Conservation (phyloP, 345 rosid species). For the Populus alba region DNA sequence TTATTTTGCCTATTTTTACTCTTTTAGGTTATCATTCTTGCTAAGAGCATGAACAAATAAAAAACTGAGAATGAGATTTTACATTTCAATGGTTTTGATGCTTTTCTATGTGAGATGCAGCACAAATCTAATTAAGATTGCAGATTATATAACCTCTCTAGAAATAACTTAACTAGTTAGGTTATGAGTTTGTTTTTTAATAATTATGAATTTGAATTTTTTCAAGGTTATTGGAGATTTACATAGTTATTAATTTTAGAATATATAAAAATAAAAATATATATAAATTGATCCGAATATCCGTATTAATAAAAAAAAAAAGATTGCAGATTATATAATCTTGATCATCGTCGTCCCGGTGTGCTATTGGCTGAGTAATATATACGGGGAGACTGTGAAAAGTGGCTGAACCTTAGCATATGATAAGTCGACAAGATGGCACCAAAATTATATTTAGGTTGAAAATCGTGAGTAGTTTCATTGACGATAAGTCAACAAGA, state of each 20-base stretch:
- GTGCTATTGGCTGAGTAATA: neutral
- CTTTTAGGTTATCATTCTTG: neutral
- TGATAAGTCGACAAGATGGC: too few relatives aligned
- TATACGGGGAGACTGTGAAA: neutral
- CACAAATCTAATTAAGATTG: neutral
- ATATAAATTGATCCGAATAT: accelerated
- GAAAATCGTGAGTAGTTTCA: neutral
- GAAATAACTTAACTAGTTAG: accelerated
- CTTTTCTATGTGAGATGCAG: neutral
- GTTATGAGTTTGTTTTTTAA: too few relatives aligned
- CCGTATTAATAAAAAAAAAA: too few relatives aligned
- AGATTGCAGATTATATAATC: too few relatives aligned
- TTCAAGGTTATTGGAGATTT: too few relatives aligned
- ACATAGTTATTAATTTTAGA: too few relatives aligned
- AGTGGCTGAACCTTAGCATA: neutral
- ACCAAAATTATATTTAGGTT: neutral
- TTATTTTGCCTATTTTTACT: neutral
- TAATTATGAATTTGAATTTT: too few relatives aligned
- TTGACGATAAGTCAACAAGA: neutral
- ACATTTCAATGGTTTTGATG: neutral
- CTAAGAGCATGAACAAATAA: neutral
- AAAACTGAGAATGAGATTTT: neutral
- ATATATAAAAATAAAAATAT: accelerated
- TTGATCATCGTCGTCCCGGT: neutral
- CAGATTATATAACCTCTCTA: too few relatives aligned